A percentile compares a stretch with the other conserved stretches of the same genome.
Conservation (phyloP, 2,329 filamentous ascomycete genomes). For the Verticillium tricorpus region DNA sequence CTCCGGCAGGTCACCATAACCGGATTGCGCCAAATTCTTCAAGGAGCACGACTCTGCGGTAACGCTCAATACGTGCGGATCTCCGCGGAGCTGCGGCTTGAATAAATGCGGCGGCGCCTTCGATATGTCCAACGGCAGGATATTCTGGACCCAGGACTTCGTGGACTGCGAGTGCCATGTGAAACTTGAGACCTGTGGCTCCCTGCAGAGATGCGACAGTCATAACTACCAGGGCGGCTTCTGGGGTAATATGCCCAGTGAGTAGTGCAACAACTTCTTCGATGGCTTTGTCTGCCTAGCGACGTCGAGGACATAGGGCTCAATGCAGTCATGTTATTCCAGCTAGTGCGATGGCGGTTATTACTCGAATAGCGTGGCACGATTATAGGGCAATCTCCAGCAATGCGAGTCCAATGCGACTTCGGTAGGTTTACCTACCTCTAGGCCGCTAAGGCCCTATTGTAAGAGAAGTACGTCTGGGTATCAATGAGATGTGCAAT, state of each 20-base stretch:
- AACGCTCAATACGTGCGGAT: neutral
- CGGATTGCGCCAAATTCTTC: neutral
- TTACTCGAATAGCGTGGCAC: neutral
- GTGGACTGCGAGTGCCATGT: neutral
- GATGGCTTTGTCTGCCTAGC: neutral
- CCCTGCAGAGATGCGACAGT: neutral
- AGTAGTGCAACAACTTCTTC: constrained; percentile 1
- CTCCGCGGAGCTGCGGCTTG: neutral
- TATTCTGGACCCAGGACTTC: neutral
- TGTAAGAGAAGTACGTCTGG: neutral
- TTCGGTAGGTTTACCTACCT: neutral
- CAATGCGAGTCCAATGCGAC: neutral
- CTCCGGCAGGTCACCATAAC: neutral
- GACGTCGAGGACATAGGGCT: neutral
- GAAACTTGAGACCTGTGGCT: neutral
- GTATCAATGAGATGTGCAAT: neutral
- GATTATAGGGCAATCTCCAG: neutral
- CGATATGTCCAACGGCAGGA: neutral
- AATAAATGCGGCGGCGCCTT: neutral
- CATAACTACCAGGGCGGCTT: neutral
- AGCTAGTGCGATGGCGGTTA: neutral
- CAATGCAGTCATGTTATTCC: neutral
- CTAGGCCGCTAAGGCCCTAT: too few species aligned
- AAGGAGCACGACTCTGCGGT: neutral
- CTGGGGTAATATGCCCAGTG: neutral